Conservation (phyloP, 306 rosid genomes). For the Quercus suber region DNA sequence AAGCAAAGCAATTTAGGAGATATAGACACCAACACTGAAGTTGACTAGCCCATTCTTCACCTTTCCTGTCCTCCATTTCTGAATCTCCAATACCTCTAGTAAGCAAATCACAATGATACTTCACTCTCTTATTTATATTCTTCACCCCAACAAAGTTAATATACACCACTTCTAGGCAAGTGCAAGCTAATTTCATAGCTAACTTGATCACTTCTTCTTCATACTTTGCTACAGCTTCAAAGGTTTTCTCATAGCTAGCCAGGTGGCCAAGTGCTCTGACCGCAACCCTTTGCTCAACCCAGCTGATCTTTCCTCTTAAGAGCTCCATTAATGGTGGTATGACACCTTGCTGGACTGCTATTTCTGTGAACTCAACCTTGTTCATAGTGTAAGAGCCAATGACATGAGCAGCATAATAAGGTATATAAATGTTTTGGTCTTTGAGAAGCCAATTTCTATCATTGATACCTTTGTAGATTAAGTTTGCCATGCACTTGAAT, state of each 20-base stretch:
- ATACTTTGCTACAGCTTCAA: conserved; percentile 35
- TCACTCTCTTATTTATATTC: conserved; percentile 34
- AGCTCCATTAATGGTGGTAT: conserved; percentile 65
- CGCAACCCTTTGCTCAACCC: conserved; percentile 83
- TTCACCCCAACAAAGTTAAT: conserved; percentile 34
- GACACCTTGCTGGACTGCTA: conserved; percentile 62
- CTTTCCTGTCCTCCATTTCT: conserved; percentile 73
- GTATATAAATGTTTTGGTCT: conserved; percentile 67
- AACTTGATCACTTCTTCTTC: conserved; percentile 48
- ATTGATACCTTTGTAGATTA: conserved; percentile 46
- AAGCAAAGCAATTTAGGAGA: conserved; percentile 76
- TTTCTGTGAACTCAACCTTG: conserved; percentile 52
- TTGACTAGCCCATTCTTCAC: conserved; percentile 81
- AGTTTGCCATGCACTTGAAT: conserved; percentile 68
- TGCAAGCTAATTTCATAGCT: conserved; percentile 52
- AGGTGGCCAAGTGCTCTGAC: conserved; percentile 77
- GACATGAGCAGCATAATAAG: conserved; percentile 82
- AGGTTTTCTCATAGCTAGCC: conserved; percentile 62
- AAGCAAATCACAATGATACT: conserved; percentile 60
- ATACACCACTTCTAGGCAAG: conserved; percentile 52
- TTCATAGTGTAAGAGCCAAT: conserved; percentile 88
- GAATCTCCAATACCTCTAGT: conserved; percentile 69
- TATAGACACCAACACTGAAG: conserved; percentile 77
- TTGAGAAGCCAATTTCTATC: conserved; percentile 49
- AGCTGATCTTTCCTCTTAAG: conserved; percentile 51